phyloP scores from a whole-genome alignment of 2,329 filamentous ascomycete species.

The Simplicillium sp. region DNA sequence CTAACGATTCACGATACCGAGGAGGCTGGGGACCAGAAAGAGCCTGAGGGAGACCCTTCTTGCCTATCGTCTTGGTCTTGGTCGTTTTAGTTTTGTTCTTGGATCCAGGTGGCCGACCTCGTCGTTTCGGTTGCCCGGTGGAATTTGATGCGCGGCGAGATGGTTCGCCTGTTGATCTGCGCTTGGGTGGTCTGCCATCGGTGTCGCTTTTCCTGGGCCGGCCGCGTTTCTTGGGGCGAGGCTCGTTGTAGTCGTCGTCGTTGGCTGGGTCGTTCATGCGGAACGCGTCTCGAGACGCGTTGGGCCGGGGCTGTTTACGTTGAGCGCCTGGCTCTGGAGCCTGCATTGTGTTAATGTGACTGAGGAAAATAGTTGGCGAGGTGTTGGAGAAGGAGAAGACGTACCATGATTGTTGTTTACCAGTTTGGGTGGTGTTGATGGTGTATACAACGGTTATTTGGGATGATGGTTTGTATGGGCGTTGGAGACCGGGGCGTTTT shows the following conservation, averaged over 20 bases:
- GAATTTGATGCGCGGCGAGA: neutral
- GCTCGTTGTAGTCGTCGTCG: slow-evolving; percentile 13
- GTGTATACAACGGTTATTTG: too few species aligned
- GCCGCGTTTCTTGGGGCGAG: slow-evolving; percentile 10
- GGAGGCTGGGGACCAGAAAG: too few species aligned
- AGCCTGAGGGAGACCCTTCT: too few species aligned
- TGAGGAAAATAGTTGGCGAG: too few species aligned
- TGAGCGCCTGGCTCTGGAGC: slow-evolving; percentile 6
- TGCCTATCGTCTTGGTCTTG: too few species aligned
- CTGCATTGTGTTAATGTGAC: neutral
- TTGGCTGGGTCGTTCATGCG: slow-evolving; percentile 8
- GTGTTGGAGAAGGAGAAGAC: too few species aligned
- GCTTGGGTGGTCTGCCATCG: neutral
- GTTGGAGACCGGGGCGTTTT: too few species aligned
- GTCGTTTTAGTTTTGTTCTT: slow-evolving; percentile 6
- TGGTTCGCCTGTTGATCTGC: neutral
- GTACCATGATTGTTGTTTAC: too few species aligned
- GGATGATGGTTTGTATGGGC: too few species aligned
- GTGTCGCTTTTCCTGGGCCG: slow-evolving; percentile 5
- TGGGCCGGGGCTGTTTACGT: slow-evolving; percentile 33
- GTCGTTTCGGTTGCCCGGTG: neutral
- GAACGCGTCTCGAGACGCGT: slow-evolving; percentile 26
- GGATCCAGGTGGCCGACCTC: neutral
- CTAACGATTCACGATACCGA: neutral
- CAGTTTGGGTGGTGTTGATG: too few species aligned